Evolutionary conservation across 371 early-diverging fungal species (phyloP).

Genomic region (Dinochytrium kinnereticum): DNA sequence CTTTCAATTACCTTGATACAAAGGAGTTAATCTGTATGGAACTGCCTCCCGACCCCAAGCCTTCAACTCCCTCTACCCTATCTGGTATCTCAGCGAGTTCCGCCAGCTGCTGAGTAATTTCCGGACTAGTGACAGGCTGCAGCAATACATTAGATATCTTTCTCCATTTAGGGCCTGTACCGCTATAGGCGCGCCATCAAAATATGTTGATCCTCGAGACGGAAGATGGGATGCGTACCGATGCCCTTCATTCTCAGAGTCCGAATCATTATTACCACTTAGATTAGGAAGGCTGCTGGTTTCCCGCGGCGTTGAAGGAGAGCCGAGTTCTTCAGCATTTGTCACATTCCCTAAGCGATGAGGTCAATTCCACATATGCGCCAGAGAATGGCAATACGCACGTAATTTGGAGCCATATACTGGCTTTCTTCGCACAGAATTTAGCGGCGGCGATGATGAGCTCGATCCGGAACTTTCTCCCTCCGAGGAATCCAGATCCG

Average conservation of each 20-base stretch:
- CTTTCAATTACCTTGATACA: background rate
- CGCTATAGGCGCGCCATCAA: constrained; percentile 17
- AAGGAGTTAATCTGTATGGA: background rate
- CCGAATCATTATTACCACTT: background rate
- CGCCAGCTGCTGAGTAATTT: no score
- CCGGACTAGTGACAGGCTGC: no score
- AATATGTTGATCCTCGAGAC: constrained; percentile 10
- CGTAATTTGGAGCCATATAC: background rate
- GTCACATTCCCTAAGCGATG: background rate
- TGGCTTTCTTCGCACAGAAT: background rate
- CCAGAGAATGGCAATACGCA: background rate
- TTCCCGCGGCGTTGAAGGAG: background rate
- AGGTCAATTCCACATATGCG: background rate
- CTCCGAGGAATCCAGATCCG: background rate
- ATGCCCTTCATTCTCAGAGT: background rate
- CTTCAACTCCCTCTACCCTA: background rate
- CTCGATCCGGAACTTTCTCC: background rate
- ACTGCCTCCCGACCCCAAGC: background rate
- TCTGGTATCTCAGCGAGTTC: no score
- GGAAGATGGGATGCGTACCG: constrained; percentile 5
- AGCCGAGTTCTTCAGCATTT: background rate
- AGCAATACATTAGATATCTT: background rate
- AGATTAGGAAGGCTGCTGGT: no score
- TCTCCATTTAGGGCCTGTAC: background rate
- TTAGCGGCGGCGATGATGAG: background rate